Base-by-base conservation (phyloP, 2,329 filamentous ascomycete species). In the Ophiostoma pallidulum region DNA sequence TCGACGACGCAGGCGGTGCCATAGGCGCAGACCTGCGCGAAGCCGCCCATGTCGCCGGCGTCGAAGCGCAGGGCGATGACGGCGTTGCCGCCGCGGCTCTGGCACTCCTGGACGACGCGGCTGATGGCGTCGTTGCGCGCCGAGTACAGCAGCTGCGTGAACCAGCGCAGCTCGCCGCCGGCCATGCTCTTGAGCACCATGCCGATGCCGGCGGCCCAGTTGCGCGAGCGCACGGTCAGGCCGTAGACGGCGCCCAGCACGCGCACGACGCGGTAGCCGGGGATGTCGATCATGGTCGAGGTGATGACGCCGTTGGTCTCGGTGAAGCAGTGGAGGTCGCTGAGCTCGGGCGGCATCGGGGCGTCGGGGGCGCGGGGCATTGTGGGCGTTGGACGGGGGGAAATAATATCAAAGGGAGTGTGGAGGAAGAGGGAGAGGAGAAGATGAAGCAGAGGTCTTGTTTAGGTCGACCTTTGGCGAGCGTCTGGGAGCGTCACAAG, bases 271-370 rank as follows among this genome's bases (percentile, higher is more conserved):
- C 71, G 74, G 61, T 80, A 80, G 8, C 77, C 77, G 0, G 77
- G 77, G 19, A 82, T 63, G 57, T 81, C 77, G 62, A 75, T 77
- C 76, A 80, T 81, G 45, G 78, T 81, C 0, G 74, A 74, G 1
- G 75, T 80, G 53, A 81, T 73, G 47, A 81, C 68, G 32, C 77
- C 77, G 41, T 75, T 70, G 8, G 78, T 81, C 57, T 81, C 78
- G 18, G 53, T 53, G 53, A 55, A 53, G 64, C 75, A 79, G 60
- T 75, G 71, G 8, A 75, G 61, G 53, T 75, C 72, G 5, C 50
- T 52, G 49, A 61, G 51, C 14, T 55, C 47, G 4, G 57, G 53
- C 8, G 59, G 57, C 38, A 60, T 53, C 0, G 10, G 5, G 13
- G 31, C 8, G 8, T 41, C 37, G 20, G n/a, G n/a, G n/a, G 7